phyloP scores from a whole-genome alignment of 2,329 filamentous ascomycete genomes.

The Neopestalotiopsis rosae region DNA sequence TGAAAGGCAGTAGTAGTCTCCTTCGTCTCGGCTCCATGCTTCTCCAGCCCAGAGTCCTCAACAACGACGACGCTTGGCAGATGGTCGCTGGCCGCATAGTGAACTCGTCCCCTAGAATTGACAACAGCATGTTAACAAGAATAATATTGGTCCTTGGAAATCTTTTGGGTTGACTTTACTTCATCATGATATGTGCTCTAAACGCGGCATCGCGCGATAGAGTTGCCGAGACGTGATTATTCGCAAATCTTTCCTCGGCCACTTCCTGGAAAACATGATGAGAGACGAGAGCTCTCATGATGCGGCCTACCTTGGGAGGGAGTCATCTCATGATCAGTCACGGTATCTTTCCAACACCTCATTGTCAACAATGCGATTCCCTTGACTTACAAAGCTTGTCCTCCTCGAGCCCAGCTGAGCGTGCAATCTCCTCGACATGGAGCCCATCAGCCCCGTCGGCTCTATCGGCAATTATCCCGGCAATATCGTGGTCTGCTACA shows the following conservation, averaged over 20 bases:
- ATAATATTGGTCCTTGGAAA: not conserved
- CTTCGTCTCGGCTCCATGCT: not conserved
- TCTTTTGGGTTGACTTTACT: not conserved
- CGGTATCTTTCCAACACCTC: slow-evolving; percentile 11
- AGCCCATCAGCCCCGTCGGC: slow-evolving; percentile 22
- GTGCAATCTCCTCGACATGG: slow-evolving; percentile 23
- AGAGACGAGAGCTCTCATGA: slow-evolving; percentile 24
- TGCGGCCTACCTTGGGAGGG: slow-evolving; percentile 13
- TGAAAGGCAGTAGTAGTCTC: slow-evolving; percentile 9
- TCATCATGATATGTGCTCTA: slow-evolving; percentile 24
- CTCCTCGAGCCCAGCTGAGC: slow-evolving; percentile 3
- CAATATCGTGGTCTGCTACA: slow-evolving; percentile 25
- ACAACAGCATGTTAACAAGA: not conserved
- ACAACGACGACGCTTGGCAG: not conserved
- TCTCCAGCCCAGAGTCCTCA: not conserved
- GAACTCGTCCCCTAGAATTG: not conserved
- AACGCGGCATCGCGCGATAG: slow-evolving; percentile 25
- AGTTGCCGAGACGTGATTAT: slow-evolving; percentile 28
- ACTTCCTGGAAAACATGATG: slow-evolving; percentile 29
- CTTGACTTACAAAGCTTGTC: slow-evolving; percentile 1
- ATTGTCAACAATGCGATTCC: not conserved
- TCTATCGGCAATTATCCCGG: slow-evolving; percentile 18
- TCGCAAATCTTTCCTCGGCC: slow-evolving; percentile 24
- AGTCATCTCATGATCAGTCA: slow-evolving; percentile 8
- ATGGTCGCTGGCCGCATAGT: slow-evolving; percentile 12